phyloP scores from a whole-genome alignment of 306 rosid genomes.

The Acacia confusa region DNA sequence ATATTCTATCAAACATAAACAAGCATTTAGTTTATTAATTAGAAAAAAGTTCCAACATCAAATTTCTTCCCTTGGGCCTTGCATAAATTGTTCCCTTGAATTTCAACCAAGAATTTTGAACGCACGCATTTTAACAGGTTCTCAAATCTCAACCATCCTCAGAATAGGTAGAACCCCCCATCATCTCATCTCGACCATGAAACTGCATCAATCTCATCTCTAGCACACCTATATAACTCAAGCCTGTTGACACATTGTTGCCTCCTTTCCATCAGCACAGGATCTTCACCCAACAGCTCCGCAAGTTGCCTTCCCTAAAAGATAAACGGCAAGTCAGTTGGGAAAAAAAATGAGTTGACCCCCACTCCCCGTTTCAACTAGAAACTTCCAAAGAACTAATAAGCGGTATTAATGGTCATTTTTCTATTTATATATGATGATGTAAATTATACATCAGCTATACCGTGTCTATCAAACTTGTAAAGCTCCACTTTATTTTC shows the following conservation, averaged over 20 bases:
- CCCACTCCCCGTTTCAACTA: background rate
- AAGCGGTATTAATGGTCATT: background rate
- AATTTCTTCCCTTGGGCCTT: background rate
- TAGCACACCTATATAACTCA: conserved; percentile 79
- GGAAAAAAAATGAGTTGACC: background rate
- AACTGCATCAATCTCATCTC: conserved; percentile 93
- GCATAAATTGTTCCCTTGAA: background rate
- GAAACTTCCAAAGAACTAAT: background rate
- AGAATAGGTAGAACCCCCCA: conserved; percentile 15
- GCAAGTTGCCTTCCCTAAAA: conserved; percentile 77
- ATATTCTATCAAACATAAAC: background rate
- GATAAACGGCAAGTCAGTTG: conserved; percentile 7
- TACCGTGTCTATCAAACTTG: background rate
- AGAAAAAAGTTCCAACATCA: background rate
- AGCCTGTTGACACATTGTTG: conserved; percentile 76
- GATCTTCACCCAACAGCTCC: conserved; percentile 82
- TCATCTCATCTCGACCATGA: conserved; percentile 68
- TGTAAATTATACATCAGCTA: background rate
- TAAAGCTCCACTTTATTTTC: background rate
- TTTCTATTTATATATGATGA: background rate
- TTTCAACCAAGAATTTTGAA: background rate
- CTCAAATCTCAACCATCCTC: conserved; percentile 23
- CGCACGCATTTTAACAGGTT: background rate
- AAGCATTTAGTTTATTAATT: background rate
- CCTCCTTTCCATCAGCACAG: conserved; percentile 78